Evolutionary conservation across 2,329 filamentous ascomycete genomes (phyloP), one percentile per base, ranked within the genome.

Genomic region (Curvularia spicifera): DNA sequence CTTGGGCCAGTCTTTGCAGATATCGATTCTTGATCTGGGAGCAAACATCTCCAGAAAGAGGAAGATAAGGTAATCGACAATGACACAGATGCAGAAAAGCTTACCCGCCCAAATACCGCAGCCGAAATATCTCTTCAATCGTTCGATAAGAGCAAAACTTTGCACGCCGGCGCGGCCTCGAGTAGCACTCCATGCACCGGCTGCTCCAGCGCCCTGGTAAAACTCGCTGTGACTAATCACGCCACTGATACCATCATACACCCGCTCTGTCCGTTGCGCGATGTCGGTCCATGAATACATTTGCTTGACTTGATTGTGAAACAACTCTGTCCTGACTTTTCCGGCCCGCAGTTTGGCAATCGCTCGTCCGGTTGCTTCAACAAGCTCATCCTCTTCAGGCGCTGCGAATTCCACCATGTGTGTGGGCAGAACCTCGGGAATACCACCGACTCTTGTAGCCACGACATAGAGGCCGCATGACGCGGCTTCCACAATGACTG

Each of bases 271-370:
- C 54, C 95, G 90, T 68, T 90, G 86, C 13, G 95, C 95, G 28
- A 99, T 94, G 75, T 99, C 94, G 28, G 91, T 91, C 95, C 95
- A 99, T 1, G 92, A 96, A 79, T 99, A 99, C 95, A 98, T 98
- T 81, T 91, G 91, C 77, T 94, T 93, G 62, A 99, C 95, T 77
- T 98, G 91, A 66, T 97, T 94, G 75, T 99, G 95, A 73, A 99
- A 99, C 42, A 89, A 87, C 75, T 98, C 94, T 0, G 95, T 96
- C 62, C 92, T 88, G 28, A 99, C 90, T 69, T 89, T 91, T 67
- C 93, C 94, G 5, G 89, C 90, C 44, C 94, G 88, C 55, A 99
- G 83, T 29, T 91, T 89, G 0, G 88, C 89, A 61, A 99, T 98
- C 18, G 96, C 95, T 65, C 89, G 89, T 18, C 91, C 91, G 0